phyloP scores from a whole-genome alignment of 2,329 filamentous ascomycete genomes.

The Pseudogymnoascus pannorum region DNA sequence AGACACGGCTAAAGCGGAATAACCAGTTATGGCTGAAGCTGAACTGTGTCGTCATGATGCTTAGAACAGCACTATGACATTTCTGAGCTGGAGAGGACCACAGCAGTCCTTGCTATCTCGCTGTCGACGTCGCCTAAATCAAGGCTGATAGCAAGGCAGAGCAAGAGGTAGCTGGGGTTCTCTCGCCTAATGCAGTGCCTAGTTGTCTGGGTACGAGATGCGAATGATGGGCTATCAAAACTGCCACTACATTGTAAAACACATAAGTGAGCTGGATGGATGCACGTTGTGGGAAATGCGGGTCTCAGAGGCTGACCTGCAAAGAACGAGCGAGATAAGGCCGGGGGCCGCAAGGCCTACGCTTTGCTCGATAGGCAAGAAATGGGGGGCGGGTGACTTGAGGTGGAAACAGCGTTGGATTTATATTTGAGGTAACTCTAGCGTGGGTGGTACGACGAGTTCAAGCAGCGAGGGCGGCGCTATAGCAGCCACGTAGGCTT shows the following conservation, averaged over 20 bases:
- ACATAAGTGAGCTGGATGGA: background rate
- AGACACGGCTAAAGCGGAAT: background rate
- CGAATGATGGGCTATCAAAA: background rate
- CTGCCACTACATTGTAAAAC: background rate
- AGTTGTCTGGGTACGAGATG: background rate
- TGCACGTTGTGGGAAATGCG: background rate
- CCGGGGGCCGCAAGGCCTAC: background rate
- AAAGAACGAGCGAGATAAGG: background rate
- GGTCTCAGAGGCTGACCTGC: background rate
- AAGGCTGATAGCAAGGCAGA: background rate
- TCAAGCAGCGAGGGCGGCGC: background rate
- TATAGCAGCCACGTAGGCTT: background rate
- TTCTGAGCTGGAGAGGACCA: background rate
- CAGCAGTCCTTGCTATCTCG: background rate
- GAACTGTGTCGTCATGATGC: background rate
- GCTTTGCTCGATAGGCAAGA: background rate
- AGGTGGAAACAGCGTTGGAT: background rate
- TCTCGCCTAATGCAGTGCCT: background rate
- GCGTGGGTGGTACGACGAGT: background rate
- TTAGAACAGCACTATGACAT: background rate
- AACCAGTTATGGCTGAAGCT: background rate
- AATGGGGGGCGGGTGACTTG: background rate
- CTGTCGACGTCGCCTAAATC: background rate
- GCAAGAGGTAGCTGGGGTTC: background rate
- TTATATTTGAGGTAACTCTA: background rate